phyloP scores from a whole-genome alignment of 2,329 filamentous ascomycete species.

The Tolypocladium pustulatum region DNA sequence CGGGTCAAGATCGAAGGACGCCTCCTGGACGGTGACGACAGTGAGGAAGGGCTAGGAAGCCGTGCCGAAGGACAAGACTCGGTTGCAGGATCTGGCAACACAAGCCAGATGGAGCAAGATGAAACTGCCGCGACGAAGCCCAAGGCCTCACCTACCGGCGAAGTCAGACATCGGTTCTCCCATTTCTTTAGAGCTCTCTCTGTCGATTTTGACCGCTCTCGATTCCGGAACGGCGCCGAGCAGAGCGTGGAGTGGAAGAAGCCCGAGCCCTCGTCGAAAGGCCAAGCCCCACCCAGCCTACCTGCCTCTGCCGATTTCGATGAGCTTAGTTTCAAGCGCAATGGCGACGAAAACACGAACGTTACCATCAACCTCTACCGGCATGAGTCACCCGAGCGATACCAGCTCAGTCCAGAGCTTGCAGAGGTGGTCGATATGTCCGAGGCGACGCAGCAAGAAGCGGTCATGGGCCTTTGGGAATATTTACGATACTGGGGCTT shows the following conservation, averaged over 20 bases:
- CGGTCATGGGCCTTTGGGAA: conserved; percentile 89
- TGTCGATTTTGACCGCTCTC: conserved; percentile 60
- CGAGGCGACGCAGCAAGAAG: conserved; percentile 78
- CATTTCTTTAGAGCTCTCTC: conserved; percentile 76
- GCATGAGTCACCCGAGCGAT: conserved; percentile 80
- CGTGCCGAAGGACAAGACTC: conserved; percentile 16
- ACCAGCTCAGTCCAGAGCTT: conserved; percentile 65
- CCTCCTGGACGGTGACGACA: conserved; percentile 57
- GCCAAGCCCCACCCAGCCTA: conserved; percentile 21
- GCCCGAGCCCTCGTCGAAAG: conserved; percentile 47
- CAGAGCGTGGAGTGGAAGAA: conserved; percentile 78
- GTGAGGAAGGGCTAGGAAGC: conserved; percentile 34
- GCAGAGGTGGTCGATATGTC: conserved; percentile 77
- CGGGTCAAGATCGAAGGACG: conserved; percentile 87
- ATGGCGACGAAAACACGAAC: conserved; percentile 85
- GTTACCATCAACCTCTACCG: conserved; percentile 78
- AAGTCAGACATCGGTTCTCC: conserved; percentile 49
- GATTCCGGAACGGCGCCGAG: conserved; percentile 42
- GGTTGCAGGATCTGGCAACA: conserved; percentile 29
- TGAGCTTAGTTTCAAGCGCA: conserved; percentile 81
- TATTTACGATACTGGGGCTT: conserved; percentile 80
- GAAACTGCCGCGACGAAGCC: conserved; percentile 19
- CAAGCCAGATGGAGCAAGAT: conserved; percentile 15
- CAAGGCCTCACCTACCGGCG: conserved; percentile 22
- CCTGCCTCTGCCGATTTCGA: conserved; percentile 72